These are phyloP conservation scores for Cordyceps militaris DNA, from an alignment of 2,329 filamentous ascomycete genomes.

Conservation along the genomic window DNA sequence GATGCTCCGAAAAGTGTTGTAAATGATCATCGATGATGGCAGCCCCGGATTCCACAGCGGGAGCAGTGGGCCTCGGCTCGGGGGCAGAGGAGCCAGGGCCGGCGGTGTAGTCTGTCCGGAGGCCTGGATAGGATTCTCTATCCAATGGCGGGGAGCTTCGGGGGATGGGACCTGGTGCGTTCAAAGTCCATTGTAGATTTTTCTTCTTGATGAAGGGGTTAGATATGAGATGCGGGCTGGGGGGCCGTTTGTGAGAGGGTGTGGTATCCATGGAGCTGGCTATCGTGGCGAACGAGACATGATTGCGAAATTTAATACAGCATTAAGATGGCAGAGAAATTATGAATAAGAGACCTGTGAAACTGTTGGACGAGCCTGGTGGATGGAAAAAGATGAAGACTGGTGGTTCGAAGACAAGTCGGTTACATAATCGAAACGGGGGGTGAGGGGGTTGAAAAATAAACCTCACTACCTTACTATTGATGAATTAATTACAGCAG, in stretches of 20 bases:
- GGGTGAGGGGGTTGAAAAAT: no score
- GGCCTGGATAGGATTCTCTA: neutral
- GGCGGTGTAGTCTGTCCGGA: neutral
- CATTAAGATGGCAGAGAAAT: neutral
- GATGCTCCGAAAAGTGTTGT: conserved; percentile 28
- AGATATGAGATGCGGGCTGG: conserved; percentile 29
- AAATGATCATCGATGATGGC: conserved; percentile 33
- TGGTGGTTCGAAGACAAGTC: no score
- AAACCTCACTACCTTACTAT: no score
- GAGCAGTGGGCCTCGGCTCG: conserved; percentile 19
- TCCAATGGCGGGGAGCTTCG: neutral
- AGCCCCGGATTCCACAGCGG: conserved; percentile 35
- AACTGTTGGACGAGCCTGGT: no score
- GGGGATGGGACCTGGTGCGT: conserved; percentile 15
- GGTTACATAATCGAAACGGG: no score
- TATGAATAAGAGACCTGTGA: no score
- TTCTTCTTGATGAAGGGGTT: conserved; percentile 42
- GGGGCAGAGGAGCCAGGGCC: neutral
- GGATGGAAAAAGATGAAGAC: no score
- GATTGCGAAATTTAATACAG: neutral
- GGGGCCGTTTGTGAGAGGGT: conserved; percentile 22
- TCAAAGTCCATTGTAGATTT: conserved; percentile 38
- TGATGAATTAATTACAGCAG: no score
- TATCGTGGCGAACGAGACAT: neutral
- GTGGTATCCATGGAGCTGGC: conserved; percentile 17